Conservation (phyloP, 2,329 filamentous ascomycete species). For the Aspergillus intermedius region DNA sequence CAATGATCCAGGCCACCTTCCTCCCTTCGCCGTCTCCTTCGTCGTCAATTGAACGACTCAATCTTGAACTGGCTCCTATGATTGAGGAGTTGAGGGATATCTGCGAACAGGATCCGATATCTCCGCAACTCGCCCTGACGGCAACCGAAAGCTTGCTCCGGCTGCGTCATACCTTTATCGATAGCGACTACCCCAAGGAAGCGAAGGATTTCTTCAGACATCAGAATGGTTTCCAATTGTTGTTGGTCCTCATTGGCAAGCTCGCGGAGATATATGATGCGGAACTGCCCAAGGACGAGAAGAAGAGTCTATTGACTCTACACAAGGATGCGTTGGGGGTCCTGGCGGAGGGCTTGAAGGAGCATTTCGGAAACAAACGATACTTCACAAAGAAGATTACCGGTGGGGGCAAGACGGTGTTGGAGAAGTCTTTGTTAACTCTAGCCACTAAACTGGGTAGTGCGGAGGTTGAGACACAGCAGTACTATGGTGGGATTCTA, state of each 20-base stretch:
- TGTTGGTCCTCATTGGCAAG: conserved; percentile 63
- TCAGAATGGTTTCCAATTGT: conserved; percentile 67
- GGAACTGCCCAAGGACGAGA: conserved; percentile 53
- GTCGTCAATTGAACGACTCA: conserved; percentile 29
- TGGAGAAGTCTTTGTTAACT: conserved; percentile 65
- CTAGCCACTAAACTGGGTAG: conserved; percentile 53
- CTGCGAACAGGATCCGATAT: conserved; percentile 22
- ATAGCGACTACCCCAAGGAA: conserved; percentile 43
- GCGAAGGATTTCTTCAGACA: conserved; percentile 77
- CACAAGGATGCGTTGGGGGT: conserved; percentile 53
- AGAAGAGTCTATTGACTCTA: conserved; percentile 63
- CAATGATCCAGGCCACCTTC: conserved; percentile 25
- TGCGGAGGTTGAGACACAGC: conserved; percentile 55
- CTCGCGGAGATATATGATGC: conserved; percentile 69
- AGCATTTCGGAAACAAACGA: conserved; percentile 76
- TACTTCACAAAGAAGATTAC: conserved; percentile 76
- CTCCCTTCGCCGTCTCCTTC: conserved; percentile 22
- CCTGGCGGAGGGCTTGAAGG: conserved; percentile 66
- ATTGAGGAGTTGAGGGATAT: conserved; percentile 32
- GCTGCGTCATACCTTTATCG: conserved; percentile 59
- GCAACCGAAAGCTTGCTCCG: conserved; percentile 55
- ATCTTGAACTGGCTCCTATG: conserved; percentile 31
- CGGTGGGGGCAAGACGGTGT: conserved; percentile 68
- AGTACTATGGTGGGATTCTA: conserved; percentile 76
- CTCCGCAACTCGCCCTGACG: conserved; percentile 29